Conservation (phyloP, 2,329 filamentous ascomycete species). For the Mycocentrospora acerina region DNA sequence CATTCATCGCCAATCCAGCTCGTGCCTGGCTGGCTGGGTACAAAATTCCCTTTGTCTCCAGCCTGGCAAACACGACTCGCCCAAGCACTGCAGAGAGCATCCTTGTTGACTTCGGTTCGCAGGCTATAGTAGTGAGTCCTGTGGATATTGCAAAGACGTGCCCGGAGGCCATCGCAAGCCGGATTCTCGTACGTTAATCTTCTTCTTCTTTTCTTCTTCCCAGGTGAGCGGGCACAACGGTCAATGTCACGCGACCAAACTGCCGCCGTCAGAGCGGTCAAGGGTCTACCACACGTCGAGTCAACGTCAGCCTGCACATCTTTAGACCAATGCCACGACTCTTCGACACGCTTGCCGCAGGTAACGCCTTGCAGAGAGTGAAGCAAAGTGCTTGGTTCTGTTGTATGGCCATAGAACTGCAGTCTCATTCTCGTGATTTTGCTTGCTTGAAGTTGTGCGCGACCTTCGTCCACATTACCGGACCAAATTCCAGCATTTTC, state of each 20-base stretch:
- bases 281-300: no score
- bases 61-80: not conserved
- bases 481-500: no score
- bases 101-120: slow-evolving; percentile 14
- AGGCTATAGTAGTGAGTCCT: slow-evolving; percentile 53
- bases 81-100: slow-evolving; percentile 3
- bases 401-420: no score
- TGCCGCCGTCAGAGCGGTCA: slow-evolving; percentile 15
- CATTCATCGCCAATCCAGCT: slow-evolving; percentile 32
- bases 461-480: not conserved
- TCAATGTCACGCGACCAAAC: slow-evolving; percentile 23
- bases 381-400: no score
- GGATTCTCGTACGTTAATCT: slow-evolving; percentile 50
- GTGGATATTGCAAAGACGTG: slow-evolving; percentile 54
- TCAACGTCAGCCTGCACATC: no score
- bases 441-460: not conserved
- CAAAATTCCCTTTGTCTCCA: slow-evolving; percentile 4
- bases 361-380: no score
- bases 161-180: slow-evolving; percentile 50
- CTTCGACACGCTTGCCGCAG: no score
- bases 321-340: no score
- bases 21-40: slow-evolving; percentile 44
- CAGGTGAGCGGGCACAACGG: slow-evolving; percentile 5
- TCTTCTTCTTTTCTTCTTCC: slow-evolving; percentile 15
- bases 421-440: no score